phyloP scores from a whole-genome alignment of 2,329 filamentous ascomycete species.

The Phoma sp. region DNA sequence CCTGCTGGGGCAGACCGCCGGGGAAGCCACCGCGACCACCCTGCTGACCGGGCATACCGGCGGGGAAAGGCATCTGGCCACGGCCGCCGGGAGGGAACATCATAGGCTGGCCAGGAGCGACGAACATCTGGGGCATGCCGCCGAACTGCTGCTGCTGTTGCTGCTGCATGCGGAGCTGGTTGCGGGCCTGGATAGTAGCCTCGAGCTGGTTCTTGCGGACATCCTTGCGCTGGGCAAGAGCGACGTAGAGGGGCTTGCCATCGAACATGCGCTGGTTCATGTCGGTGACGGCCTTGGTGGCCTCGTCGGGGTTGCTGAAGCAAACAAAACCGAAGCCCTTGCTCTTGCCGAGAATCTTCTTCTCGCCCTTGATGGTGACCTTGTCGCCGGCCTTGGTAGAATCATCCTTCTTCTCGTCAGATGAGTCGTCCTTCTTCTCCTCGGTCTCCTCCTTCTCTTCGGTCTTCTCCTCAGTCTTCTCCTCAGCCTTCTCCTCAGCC shows the following conservation, averaged over 20 bases:
- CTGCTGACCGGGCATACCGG: constrained; percentile 71
- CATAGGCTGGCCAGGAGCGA: constrained; percentile 80
- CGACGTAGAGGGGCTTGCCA: constrained; percentile 96
- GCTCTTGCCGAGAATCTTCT: constrained; percentile 87
- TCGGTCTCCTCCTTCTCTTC: constrained; percentile 62
- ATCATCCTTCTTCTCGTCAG: constrained; percentile 64
- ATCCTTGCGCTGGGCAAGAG: constrained; percentile 98
- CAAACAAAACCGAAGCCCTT: constrained; percentile 99
- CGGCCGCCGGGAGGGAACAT: constrained; percentile 62
- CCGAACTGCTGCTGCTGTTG: constrained; percentile 71
- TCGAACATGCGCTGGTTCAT: constrained; percentile 99
- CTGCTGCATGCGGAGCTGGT: constrained; percentile 98
- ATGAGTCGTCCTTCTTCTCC: constrained; percentile 63
- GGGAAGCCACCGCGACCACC: constrained; percentile 87
- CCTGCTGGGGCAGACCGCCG: constrained; percentile 78
- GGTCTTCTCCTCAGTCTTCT: constrained; percentile 62
- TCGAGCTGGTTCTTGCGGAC: constrained; percentile 99
- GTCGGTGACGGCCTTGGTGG: constrained; percentile 97
- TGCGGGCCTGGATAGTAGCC: constrained; percentile 98
- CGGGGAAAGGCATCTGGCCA: constrained; percentile 68
- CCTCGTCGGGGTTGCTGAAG: constrained; percentile 99
- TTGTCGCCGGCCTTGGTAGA: constrained; percentile 60
- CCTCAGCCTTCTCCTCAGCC: constrained; percentile 57
- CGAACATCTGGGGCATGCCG: constrained; percentile 78
- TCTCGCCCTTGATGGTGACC: constrained; percentile 63